Evolutionary conservation across 2,329 filamentous ascomycete species (phyloP), one percentile per base, ranked within the genome.

Genomic region (Colletotrichum camelliae): DNA sequence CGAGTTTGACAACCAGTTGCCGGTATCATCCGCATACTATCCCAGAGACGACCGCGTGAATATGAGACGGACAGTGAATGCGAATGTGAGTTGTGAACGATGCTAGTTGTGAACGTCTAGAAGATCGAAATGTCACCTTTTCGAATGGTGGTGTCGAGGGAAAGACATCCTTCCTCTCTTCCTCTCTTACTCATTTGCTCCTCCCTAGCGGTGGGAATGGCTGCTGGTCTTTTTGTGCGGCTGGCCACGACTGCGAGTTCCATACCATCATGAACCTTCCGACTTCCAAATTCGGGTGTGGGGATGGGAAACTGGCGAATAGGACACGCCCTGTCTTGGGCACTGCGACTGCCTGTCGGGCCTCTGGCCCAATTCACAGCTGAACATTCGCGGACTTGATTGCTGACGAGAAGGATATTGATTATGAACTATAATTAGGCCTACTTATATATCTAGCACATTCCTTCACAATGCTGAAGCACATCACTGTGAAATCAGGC

Each of bases 1-100:
- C 2, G 1, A 48, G 5, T 48, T 7, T 13, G 0, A 0, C 1
- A 48, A 21, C 0, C 1, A 7, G 5, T 21, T 48, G 0, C 43
- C 2, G 10, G 43, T 21, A 2, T 52, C n/a, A 1, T 13, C 43
- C 6, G n/a, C 43, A 52, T 2, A 4, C 0, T 52, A 52, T 52
- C 21, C 43, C 3, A 1, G 10, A 21, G 2, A 52, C n/a, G 13
- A 7, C n/a, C 13, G 12, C 6, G 43, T 21, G n/a, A 13, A 24
- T 52, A 21, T 13, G 0, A 52, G n/a, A 52, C 10, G 4, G n/a
- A 52, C n/a, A 12, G n/a, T 7, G 43, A 7, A 13, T 21, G 43
- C n/a, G 43, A 1, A 13, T 52, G n/a, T 52, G 39, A 48, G 43
- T 21, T 52, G 43, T 24, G 43, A 1, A 10, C 43, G 7, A 10